Conservation (phyloP, 768 basidiomycete genomes). For the Collybiopsis luxurians region DNA sequence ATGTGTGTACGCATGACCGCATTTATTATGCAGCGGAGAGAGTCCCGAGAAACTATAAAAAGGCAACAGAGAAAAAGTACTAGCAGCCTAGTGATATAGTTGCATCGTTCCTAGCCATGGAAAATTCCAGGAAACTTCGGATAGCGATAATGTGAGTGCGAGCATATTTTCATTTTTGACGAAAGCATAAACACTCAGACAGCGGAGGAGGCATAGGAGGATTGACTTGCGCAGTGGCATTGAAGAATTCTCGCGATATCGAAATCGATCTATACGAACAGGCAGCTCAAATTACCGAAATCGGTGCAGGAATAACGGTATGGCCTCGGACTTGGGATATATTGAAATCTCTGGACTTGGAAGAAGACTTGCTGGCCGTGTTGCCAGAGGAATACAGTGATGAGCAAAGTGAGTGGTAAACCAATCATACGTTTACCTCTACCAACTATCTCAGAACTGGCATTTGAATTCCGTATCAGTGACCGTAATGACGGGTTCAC, state of each 20-base stretch:
- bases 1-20: no score
- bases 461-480: slow-evolving; percentile 28
- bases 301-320: slow-evolving; percentile 43
- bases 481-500: slow-evolving; percentile 28
- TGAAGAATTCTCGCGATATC: slow-evolving; percentile 20
- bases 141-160: slow-evolving; percentile 16
- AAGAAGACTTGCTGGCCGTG: slow-evolving; percentile 21
- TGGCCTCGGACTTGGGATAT: slow-evolving; percentile 39
- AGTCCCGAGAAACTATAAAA: no score
- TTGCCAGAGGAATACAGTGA: slow-evolving; percentile 14
- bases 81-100: no score
- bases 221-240: slow-evolving; percentile 32
- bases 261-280: slow-evolving; percentile 43
- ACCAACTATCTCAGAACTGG: slow-evolving; percentile 14
- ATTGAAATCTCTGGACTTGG: slow-evolving; percentile 35
- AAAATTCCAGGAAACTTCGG: slow-evolving; percentile 4
- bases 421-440: slow-evolving; percentile 6
- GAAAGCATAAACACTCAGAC: not conserved
- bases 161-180: no score
- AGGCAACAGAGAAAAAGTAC: no score
- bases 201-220: slow-evolving; percentile 43
- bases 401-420: slow-evolving; percentile 15
- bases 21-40: no score
- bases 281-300: slow-evolving; percentile 33
- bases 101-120: no score